Evolutionary conservation across 768 basidiomycete genomes (phyloP).

Genomic region (Boletus sp.): DNA sequence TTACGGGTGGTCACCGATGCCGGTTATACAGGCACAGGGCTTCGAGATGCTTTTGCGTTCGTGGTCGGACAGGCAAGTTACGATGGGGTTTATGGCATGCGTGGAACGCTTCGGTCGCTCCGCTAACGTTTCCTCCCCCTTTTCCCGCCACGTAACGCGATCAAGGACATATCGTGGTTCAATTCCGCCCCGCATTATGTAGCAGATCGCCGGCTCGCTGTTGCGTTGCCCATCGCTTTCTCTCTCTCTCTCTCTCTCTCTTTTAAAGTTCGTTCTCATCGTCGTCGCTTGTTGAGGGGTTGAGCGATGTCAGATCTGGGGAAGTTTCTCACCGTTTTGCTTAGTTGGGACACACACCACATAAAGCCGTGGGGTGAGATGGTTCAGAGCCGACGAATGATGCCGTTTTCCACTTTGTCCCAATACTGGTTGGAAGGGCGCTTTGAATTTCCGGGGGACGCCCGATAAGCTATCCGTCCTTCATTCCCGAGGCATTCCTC

Average conservation of each 20-base stretch:
- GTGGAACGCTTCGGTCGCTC: background rate
- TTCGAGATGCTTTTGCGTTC: slow-evolving; percentile 2
- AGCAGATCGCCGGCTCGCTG: slow-evolving; percentile 5
- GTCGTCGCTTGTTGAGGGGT: slow-evolving; percentile 4
- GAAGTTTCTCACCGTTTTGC: background rate
- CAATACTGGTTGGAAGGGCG: background rate
- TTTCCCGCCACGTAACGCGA: slow-evolving; percentile 6
- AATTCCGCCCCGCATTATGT: background rate
- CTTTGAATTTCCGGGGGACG: background rate
- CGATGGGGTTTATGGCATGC: slow-evolving; percentile 16
- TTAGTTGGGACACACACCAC: background rate
- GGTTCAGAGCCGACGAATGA: slow-evolving; percentile 1
- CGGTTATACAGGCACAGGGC: slow-evolving; percentile 1
- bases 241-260: no score
- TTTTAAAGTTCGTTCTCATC: background rate
- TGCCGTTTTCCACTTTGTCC: background rate
- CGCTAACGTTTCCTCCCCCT: background rate
- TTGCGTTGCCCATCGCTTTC: background rate
- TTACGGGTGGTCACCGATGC: background rate
- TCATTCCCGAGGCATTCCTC: slow-evolving; percentile 8
- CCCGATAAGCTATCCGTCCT: background rate
- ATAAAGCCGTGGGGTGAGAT: background rate
- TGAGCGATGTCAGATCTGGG: background rate
- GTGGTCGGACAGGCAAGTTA: background rate
- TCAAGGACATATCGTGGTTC: background rate